Percentiles rank a stretch among this genome's conserved stretches.
Evolutionary conservation across 345 rosid genomes (phyloP).

Genomic region (Capsella bursapastoris): DNA sequence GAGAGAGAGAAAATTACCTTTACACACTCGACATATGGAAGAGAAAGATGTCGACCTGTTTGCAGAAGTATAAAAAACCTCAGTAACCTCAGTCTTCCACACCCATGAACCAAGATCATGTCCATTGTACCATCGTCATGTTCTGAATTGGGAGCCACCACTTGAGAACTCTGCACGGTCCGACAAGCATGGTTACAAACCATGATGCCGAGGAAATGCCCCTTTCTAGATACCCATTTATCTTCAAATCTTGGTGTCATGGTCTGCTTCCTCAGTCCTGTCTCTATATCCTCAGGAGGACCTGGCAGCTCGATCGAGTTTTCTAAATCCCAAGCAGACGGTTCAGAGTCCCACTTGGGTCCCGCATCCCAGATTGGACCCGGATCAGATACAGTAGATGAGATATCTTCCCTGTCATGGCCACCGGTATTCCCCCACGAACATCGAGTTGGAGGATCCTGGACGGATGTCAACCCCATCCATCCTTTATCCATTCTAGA

Average conservation of each 20-base stretch:
- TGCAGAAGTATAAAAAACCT: slow-evolving; percentile 89
- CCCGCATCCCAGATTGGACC: slow-evolving; percentile 99
- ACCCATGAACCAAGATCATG: slow-evolving; percentile 88
- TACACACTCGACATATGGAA: slow-evolving; percentile 93
- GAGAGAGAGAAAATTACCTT: slow-evolving; percentile 57
- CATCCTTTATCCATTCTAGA: slow-evolving; percentile 91
- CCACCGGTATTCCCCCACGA: slow-evolving; percentile 80
- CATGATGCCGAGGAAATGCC: slow-evolving; percentile 87
- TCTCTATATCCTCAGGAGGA: slow-evolving; percentile 72
- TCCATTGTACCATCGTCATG: slow-evolving; percentile 88
- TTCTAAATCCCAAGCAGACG: slow-evolving; percentile 75
- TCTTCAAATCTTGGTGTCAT: slow-evolving; percentile 62
- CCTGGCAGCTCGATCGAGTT: slow-evolving; percentile 90
- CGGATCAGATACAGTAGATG: slow-evolving; percentile 95
- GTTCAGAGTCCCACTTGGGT: slow-evolving; percentile 90
- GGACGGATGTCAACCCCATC: slow-evolving; percentile 71
- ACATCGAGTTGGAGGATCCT: slow-evolving; percentile 69
- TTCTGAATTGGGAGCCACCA: slow-evolving; percentile 93
- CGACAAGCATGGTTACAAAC: slow-evolving; percentile 98
- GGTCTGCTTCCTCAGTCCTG: slow-evolving; percentile 59
- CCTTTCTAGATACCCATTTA: slow-evolving; percentile 77
- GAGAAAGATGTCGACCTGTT: slow-evolving; percentile 84
- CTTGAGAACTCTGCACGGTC: slow-evolving; percentile 95
- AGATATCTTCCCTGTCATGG: slow-evolving; percentile 91
- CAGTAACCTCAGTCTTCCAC: slow-evolving; percentile 79